Percentiles rank a stretch among this genome's conserved stretches.
Evolutionary conservation across 352 stramenopile genomes (phyloP).

Genomic region (Globisporangium polare): DNA sequence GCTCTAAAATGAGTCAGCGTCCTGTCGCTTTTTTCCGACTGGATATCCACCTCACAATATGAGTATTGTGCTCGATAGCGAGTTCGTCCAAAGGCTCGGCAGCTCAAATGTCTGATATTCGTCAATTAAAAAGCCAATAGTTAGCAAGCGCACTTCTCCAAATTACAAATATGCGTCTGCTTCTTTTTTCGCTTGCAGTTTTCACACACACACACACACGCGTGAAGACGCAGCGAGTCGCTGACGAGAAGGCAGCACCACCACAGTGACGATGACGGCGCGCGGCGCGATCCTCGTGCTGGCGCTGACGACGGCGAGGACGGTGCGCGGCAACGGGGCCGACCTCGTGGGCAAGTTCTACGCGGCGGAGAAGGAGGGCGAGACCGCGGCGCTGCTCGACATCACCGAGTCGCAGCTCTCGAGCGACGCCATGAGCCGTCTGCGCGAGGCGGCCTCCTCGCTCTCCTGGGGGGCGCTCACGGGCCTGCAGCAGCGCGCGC

Average conservation of each 20-base stretch:
- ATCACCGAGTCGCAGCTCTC: constrained; percentile 34
- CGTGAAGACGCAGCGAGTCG: constrained; percentile 2
- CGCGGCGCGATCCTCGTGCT: constrained; percentile 6
- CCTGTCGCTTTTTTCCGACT: no score
- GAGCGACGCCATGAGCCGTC: constrained; percentile 26
- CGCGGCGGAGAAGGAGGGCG: constrained; percentile 26
- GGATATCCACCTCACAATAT: no score
- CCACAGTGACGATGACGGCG: constrained; percentile 3
- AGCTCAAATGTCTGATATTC: no score
- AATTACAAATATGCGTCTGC: no score
- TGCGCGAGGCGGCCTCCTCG: constrained; percentile 4
- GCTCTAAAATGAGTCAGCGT: no score
- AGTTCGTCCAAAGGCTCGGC: no score
- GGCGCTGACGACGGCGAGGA: not conserved
- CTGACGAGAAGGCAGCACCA: not conserved
- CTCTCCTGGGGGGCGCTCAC: constrained; percentile 27
- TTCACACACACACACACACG: no score
- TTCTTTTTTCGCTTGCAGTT: no score
- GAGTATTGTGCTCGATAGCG: no score
- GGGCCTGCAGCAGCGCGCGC: constrained; percentile 58
- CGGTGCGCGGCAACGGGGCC: constrained; percentile 14
- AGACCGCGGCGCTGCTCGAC: constrained; percentile 21
- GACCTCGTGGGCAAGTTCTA: constrained; percentile 61
- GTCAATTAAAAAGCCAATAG: no score
- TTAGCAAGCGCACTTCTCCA: no score